These are phyloP conservation scores for Acrocalymma vagum DNA, from an alignment of 2,329 filamentous ascomycete genomes.

Conservation along the genomic window DNA sequence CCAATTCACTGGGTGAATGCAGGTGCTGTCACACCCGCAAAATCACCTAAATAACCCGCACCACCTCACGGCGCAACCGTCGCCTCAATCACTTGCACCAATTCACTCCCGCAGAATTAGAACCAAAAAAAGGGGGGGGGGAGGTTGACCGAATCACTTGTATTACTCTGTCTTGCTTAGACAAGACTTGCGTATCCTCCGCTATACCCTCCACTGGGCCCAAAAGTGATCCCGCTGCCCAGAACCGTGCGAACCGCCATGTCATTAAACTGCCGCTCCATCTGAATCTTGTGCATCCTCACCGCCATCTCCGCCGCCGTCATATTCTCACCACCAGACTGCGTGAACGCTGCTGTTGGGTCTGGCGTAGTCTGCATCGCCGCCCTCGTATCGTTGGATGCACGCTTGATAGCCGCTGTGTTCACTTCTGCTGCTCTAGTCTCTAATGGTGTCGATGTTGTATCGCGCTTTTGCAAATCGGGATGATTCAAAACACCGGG, in stretches of 20 bases:
- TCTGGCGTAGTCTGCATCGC: constrained; percentile 29
- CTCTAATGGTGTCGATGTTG: constrained; percentile 28
- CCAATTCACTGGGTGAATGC: too few relatives aligned
- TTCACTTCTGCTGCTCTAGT: constrained; percentile 33
- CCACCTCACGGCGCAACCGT: too few relatives aligned
- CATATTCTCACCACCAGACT: constrained; percentile 1
- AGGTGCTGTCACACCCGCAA: too few relatives aligned
- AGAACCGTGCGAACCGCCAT: constrained; percentile 23
- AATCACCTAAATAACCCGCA: too few relatives aligned
- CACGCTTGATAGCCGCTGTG: constrained; percentile 31
- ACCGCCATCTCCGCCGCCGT: constrained; percentile 21
- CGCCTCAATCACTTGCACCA: too few relatives aligned
- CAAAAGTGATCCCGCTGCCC: constrained; percentile 17
- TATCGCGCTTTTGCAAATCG: constrained; percentile 39
- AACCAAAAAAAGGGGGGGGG: too few relatives aligned
- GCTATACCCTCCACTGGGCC: constrained; percentile 12
- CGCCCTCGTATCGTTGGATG: constrained; percentile 37
- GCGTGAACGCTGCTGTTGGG: constrained; percentile 2
- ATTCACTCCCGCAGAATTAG: too few relatives aligned
- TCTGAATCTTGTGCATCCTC: constrained; percentile 26
- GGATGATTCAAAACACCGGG: constrained; percentile 41
- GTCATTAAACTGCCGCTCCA: constrained; percentile 24
- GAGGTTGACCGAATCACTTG: too few relatives aligned
- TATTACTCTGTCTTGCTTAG: too few relatives aligned
- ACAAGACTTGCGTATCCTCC: constrained; percentile 19